Evolutionary conservation across 192 early-diverging fungal genomes (phyloP), one percentile per base, ranked within the genome.

Genomic region (Entomortierella beljakovae): DNA sequence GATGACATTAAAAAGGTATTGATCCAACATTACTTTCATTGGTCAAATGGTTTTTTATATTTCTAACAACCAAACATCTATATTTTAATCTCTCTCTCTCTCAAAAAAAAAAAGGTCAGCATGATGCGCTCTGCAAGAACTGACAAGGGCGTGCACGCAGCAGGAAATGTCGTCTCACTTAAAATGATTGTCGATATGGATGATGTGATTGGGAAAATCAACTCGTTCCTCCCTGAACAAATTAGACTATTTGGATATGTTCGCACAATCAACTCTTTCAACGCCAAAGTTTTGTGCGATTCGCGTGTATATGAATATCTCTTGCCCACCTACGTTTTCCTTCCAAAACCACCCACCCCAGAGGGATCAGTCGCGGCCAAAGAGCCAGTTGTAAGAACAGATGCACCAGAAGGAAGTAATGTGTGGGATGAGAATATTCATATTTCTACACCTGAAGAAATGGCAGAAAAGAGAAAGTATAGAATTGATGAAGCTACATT

Each of bases 61-160:
- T n/a, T n/a, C n/a, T n/a, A n/a, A n/a, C n/a, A n/a, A n/a, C n/a
- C n/a, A n/a, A n/a, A n/a, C n/a, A n/a, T n/a, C n/a, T n/a, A n/a
- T n/a, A n/a, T n/a, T n/a, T n/a, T n/a, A n/a, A n/a, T n/a, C n/a
- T n/a, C n/a, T n/a, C n/a, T n/a, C n/a, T n/a, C n/a, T n/a, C n/a
- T n/a, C n/a, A n/a, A n/a, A n/a, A n/a, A n/a, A n/a, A n/a, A n/a
- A n/a, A 56, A 94, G 92, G 88, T 96, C 59, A 83, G 90, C 55
- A 90, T 98, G 66, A 90, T 90, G 87, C 85, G 98, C 61, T 91
- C 95, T 10, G 98, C 98, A 11, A 88, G 98, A 34, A 99, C 98
- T 1, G 98, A 99, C 73, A 99, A 99, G 81, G 98, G 98, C 31
- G 98, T 99, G 6, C 97, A 99, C 74, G 97, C 98, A 23, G 94